These are phyloP conservation scores for Glycyrrhiza uralensis DNA, from an alignment of 306 rosid species.

Conservation along the genomic window DNA sequence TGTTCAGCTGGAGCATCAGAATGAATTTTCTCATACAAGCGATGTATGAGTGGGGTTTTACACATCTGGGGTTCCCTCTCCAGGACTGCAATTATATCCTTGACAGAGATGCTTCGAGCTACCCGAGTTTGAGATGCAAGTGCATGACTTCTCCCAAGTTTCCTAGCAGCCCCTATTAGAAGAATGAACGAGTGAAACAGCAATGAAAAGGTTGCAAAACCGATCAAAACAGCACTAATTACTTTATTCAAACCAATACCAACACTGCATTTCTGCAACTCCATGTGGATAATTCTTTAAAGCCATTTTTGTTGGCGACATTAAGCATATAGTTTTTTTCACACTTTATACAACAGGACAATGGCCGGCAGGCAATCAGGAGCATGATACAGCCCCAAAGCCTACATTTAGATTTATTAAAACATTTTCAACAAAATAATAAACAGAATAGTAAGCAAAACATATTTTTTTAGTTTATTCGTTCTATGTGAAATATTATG, in stretches of 20 bases:
- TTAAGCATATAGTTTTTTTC: neutral
- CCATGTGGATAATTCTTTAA: neutral
- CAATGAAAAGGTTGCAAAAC: neutral
- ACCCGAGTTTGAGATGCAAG: slow-evolving; percentile 42
- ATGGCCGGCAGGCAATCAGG: neutral
- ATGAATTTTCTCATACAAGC: slow-evolving; percentile 57
- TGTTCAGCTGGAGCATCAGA: slow-evolving; percentile 40
- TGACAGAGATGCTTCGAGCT: slow-evolving; percentile 58
- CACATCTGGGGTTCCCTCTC: slow-evolving; percentile 92
- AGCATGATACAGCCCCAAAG: neutral
- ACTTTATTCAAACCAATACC: neutral
- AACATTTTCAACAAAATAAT: neutral
- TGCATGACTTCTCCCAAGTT: slow-evolving; percentile 55
- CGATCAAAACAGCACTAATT: neutral
- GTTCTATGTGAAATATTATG: neutral
- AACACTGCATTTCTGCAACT: neutral
- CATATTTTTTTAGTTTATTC: neutral
- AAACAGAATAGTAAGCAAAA: neutral
- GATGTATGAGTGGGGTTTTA: slow-evolving; percentile 56
- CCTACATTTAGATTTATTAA: neutral
- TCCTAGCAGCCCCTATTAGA: slow-evolving; percentile 44
- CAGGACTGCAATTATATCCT: slow-evolving; percentile 76
- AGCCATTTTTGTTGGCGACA: neutral
- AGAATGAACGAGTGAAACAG: neutral
- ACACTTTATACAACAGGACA: neutral